phyloP scores from a whole-genome alignment of 768 basidiomycete genomes.

The Suillus sp. region DNA sequence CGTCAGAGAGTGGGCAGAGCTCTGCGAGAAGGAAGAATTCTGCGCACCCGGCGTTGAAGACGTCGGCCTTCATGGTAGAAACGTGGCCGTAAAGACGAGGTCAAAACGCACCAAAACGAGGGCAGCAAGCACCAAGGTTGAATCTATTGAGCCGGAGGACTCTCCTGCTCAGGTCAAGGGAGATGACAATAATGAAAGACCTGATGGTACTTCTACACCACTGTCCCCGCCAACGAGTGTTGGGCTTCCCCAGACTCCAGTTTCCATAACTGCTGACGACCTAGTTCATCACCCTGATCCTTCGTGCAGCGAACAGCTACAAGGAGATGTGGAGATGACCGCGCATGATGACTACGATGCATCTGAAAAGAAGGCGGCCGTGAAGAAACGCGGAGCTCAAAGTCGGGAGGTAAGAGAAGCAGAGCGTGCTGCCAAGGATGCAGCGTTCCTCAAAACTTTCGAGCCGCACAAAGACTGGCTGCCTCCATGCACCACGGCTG shows the following conservation, averaged over 20 bases:
- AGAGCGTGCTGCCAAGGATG: slow-evolving; percentile 44
- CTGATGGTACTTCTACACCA: slow-evolving; percentile 14
- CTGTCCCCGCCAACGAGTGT: slow-evolving; percentile 35
- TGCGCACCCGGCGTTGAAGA: slow-evolving; percentile 74
- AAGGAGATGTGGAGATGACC: slow-evolving; percentile 14
- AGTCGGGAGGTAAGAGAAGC: slow-evolving; percentile 49
- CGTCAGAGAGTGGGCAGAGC: slow-evolving; percentile 84
- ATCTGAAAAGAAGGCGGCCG: slow-evolving; percentile 38
- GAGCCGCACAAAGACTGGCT: slow-evolving; percentile 78
- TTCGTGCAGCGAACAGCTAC: slow-evolving; percentile 12
- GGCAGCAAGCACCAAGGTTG: slow-evolving; percentile 38
- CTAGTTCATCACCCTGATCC: slow-evolving; percentile 8
- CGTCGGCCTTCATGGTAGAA: slow-evolving; percentile 53
- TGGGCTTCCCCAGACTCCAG: slow-evolving; percentile 23
- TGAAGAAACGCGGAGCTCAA: slow-evolving; percentile 43
- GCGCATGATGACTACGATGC: slow-evolving; percentile 26
- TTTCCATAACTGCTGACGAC: slow-evolving; percentile 17
- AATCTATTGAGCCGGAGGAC: slow-evolving; percentile 46
- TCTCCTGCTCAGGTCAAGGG: slow-evolving; percentile 40
- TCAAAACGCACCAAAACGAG: slow-evolving; percentile 48
- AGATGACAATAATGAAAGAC: slow-evolving; percentile 14
- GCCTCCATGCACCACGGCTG: slow-evolving; percentile 65
- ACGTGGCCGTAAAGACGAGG: slow-evolving; percentile 39
- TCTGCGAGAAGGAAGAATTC: slow-evolving; percentile 70
- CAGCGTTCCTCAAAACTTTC: slow-evolving; percentile 68